Percentiles rank a stretch among this genome's conserved stretches.
These are phyloP conservation scores for Camellia granthamiana DNA, from an alignment of 148 eudicot species.

Conservation along the genomic window DNA sequence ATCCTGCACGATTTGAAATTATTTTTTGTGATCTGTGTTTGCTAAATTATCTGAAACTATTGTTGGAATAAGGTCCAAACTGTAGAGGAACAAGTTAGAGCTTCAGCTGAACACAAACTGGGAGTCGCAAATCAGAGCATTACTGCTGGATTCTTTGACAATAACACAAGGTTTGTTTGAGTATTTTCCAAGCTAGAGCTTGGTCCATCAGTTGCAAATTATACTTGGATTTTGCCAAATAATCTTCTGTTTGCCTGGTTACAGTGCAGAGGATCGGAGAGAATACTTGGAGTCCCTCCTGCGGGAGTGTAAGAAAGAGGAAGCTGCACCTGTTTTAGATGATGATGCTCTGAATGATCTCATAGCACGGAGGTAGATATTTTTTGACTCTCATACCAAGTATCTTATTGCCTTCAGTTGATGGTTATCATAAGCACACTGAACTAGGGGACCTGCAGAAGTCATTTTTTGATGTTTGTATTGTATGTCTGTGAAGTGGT, in stretches of 20 bases:
- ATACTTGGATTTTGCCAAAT: slow-evolving; percentile 4
- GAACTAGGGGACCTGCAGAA: background rate
- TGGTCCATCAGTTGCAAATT: slow-evolving; percentile 7
- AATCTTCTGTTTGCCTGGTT: slow-evolving; percentile 13
- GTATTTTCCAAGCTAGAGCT: background rate
- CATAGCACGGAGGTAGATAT: slow-evolving; percentile 86
- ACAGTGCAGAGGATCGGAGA: slow-evolving; percentile 97
- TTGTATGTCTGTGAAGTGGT: background rate
- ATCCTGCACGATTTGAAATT: slow-evolving; percentile 1
- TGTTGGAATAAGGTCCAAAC: slow-evolving; percentile 59
- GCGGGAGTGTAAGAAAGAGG: slow-evolving; percentile 96
- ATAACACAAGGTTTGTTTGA: slow-evolving; percentile 75
- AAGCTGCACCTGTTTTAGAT: slow-evolving; percentile 86
- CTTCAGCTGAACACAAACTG: slow-evolving; percentile 98
- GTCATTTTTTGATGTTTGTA: background rate
- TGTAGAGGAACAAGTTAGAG: slow-evolving; percentile 97
- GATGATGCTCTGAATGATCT: slow-evolving; percentile 91
- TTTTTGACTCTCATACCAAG: slow-evolving; percentile 1
- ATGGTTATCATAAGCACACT: background rate
- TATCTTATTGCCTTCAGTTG: background rate
- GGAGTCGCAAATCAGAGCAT: slow-evolving; percentile 99
- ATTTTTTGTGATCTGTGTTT: background rate
- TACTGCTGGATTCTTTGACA: slow-evolving; percentile 99
- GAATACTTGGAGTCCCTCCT: slow-evolving; percentile 94
- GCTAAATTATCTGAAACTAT: background rate